Conservation (phyloP, 2,329 filamentous ascomycete species). For the Aspergillus sp. region DNA sequence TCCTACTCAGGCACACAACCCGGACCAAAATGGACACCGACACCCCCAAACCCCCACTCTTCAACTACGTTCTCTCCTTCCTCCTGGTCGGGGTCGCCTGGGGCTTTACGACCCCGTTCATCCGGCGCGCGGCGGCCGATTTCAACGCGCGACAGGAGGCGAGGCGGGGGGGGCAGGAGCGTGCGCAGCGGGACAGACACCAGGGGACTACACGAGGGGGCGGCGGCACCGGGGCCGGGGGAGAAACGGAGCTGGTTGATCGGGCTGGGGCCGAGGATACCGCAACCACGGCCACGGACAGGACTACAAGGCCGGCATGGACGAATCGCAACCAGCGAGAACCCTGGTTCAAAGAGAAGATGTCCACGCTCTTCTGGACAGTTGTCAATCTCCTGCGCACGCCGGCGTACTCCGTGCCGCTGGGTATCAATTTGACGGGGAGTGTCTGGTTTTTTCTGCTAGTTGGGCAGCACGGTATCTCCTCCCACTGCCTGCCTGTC, state of each 20-base stretch:
- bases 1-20: background rate
- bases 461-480: constrained; percentile 77
- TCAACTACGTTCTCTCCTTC: constrained; percentile 84
- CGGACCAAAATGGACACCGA: constrained; percentile 23
- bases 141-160: constrained; percentile 52
- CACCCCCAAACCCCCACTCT: constrained; percentile 29
- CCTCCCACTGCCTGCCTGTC: constrained; percentile 1
- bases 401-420: constrained; percentile 72
- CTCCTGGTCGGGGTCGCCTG: constrained; percentile 84
- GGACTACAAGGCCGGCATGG: constrained; percentile 13
- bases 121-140: constrained; percentile 70
- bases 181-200: background rate
- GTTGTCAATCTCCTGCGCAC: constrained; percentile 70
- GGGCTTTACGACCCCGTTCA: constrained; percentile 89
- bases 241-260: background rate
- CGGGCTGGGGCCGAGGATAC: background rate
- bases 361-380: constrained; percentile 60
- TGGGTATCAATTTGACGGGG: constrained; percentile 81
- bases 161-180: constrained; percentile 7
- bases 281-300: background rate
- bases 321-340: constrained; percentile 13
- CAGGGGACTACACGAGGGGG: background rate
- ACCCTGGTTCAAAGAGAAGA: constrained; percentile 54
- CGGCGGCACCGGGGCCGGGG: background rate
- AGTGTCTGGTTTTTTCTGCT: constrained; percentile 95